These are phyloP conservation scores for Alternaria sp. DNA, from an alignment of 2,329 filamentous ascomycete genomes.

Conservation along the genomic window DNA sequence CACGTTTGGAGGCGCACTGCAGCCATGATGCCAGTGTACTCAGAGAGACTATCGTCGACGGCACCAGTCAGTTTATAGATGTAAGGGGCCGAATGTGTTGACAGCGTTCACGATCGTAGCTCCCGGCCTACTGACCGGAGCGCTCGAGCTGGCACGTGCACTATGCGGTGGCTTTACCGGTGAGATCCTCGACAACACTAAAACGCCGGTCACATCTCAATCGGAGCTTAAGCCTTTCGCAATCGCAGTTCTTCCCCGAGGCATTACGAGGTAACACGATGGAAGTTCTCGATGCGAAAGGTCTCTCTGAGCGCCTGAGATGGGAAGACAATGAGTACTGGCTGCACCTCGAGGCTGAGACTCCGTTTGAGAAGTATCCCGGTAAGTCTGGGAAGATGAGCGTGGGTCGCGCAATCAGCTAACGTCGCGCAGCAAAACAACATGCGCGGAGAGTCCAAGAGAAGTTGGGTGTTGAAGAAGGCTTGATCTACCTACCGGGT, in stretches of 20 bases:
- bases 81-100: slow-evolving; percentile 6
- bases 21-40: not conserved
- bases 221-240: slow-evolving; percentile 10
- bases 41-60: not conserved
- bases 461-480: slow-evolving; percentile 41
- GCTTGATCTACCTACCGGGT: slow-evolving; percentile 65
- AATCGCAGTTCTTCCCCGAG: slow-evolving; percentile 16
- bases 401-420: not conserved
- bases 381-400: slow-evolving; percentile 29
- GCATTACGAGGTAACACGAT: slow-evolving; percentile 23
- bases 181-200: slow-evolving; percentile 16
- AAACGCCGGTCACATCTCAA: slow-evolving; percentile 15
- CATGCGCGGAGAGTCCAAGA: slow-evolving; percentile 49
- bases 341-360: slow-evolving; percentile 43
- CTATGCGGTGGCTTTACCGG: slow-evolving; percentile 18
- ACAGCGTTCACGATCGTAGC: not conserved
- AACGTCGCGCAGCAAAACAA: slow-evolving; percentile 44
- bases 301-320: slow-evolving; percentile 36
- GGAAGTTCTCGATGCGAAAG: slow-evolving; percentile 35
- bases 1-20: not conserved
- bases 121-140: slow-evolving; percentile 16
- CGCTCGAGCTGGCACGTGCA: slow-evolving; percentile 4
- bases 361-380: slow-evolving; percentile 49
- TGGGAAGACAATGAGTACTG: slow-evolving; percentile 41
- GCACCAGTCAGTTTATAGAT: not conserved